Evolutionary conservation across 164 flowering plant species (phyloP).

Genomic region (Tetrastigma voinierianum): DNA sequence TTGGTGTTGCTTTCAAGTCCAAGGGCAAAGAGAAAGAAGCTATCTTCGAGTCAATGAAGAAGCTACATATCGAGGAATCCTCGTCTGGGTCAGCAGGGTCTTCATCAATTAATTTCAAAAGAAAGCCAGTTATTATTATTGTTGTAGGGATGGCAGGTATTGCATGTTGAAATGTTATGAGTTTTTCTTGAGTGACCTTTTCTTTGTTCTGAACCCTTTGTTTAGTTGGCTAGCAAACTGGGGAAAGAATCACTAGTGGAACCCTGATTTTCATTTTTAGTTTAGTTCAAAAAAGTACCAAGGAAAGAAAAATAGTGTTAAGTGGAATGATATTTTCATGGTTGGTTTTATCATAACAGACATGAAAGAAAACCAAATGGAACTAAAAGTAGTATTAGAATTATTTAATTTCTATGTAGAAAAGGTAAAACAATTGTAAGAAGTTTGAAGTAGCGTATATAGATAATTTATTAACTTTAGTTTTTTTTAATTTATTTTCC

Average conservation of each 20-base stretch:
- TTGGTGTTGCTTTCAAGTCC: slow-evolving; percentile 19
- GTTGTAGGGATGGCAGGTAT: slow-evolving; percentile 97
- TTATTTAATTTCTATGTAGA: too few species aligned
- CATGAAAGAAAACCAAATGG: too few species aligned
- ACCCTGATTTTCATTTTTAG: too few species aligned
- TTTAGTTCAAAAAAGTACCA: too few species aligned
- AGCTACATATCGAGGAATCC: slow-evolving; percentile 50
- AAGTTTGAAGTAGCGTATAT: neutral
- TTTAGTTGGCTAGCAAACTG: too few species aligned
- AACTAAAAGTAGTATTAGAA: too few species aligned
- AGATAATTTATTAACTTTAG: neutral
- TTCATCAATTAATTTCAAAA: slow-evolving; percentile 48
- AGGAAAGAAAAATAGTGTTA: too few species aligned
- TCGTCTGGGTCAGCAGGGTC: slow-evolving; percentile 25
- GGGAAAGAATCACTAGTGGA: too few species aligned
- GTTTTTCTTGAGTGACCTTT: neutral
- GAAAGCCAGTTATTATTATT: slow-evolving; percentile 79
- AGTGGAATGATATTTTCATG: too few species aligned
- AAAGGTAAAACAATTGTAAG: too few species aligned
- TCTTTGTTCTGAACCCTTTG: too few species aligned
- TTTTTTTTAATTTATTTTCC: neutral
- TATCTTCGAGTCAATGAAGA: slow-evolving; percentile 57
- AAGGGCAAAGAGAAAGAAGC: slow-evolving; percentile 45
- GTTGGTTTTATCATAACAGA: too few species aligned
- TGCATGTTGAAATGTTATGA: neutral